phyloP scores from a whole-genome alignment of 768 basidiomycete species.

The Hypsizygus marmoreus region DNA sequence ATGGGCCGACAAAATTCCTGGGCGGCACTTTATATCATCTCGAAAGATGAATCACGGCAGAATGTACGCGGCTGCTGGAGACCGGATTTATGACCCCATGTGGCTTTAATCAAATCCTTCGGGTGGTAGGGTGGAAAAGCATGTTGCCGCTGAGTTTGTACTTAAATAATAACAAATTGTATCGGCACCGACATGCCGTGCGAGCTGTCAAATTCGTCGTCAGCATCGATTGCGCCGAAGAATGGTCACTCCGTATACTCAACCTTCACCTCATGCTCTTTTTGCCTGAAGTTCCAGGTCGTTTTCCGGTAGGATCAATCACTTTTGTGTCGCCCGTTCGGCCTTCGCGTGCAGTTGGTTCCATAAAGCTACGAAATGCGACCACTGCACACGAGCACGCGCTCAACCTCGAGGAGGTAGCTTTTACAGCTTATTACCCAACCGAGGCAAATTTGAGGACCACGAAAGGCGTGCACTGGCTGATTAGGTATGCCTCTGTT shows the following conservation, averaged over 20 bases:
- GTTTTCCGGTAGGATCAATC: slow-evolving; percentile 59
- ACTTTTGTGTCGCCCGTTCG: slow-evolving; percentile 53
- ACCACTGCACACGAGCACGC: slow-evolving; percentile 38
- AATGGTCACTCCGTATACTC: neutral
- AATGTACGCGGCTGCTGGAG: no score
- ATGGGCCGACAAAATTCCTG: neutral
- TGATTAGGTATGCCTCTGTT: slow-evolving; percentile 62
- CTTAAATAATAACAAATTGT: no score
- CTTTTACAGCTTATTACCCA: slow-evolving; percentile 69
- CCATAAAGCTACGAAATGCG: slow-evolving; percentile 35
- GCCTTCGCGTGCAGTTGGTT: slow-evolving; percentile 40
- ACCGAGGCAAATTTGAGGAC: slow-evolving; percentile 35
- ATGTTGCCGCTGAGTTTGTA: no score
- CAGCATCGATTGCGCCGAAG: neutral
- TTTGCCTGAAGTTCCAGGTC: slow-evolving; percentile 44
- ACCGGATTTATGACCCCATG: neutral
- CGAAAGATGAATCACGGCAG: no score
- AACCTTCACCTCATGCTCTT: slow-evolving; percentile 36
- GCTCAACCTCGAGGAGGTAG: slow-evolving; percentile 59
- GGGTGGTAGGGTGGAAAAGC: no score
- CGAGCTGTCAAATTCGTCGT: no score
- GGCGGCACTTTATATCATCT: slow-evolving; percentile 1
- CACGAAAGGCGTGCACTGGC: slow-evolving; percentile 54
- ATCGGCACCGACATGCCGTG: no score
- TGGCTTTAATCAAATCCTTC: no score